Base-by-base conservation (phyloP, 805 yeast species). In the Saccharomycopsis microspora region DNA sequence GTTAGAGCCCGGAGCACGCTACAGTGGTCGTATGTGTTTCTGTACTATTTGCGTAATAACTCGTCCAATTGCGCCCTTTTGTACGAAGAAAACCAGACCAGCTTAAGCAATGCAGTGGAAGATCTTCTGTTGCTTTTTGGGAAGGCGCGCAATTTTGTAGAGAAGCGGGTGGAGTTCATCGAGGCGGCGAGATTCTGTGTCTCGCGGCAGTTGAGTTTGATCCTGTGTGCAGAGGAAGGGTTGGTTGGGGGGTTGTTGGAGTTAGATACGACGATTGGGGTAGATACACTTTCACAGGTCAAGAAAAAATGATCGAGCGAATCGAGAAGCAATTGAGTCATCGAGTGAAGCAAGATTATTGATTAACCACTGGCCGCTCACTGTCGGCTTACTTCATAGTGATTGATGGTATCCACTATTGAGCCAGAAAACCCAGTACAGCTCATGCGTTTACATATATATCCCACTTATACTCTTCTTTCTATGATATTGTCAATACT, bases 21-120 rank as follows among this genome's bases (percentile, higher is more conserved):
- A 45, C 85, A 87, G 67, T 93, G 97, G 97, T 78, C 96, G 0
- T 89, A 85, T 64, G 88, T 86, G 2, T 75, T 87, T 56, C 80
- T 86, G 8, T 90, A 66, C 58, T 85, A 80, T 60, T 67, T 87
- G 34, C 71, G 69, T 38, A 40, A 49, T 8, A 43, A 48, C 10
- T 64, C 66, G 4, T 71, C 74, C 45, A 71, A 78, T 49, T 72
- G 73, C 48, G 74, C 81, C 6, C 69, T 71, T 36, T 72, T 85
- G 5, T 76, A 87, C 56, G 94, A 86, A 57, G 76, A 74, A 49
- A 79, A 79, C 57, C 94, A 85, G 61, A 76, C 70, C 45, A 75
- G 72, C 45, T 65, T 86, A 35, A 76, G 76, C 48, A 65, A 70
- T 50, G 76, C 85, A 0, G 86, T 83, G 8, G 95, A 85, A 59